These are phyloP conservation scores for Pichia insulana DNA, from an alignment of 805 yeast genomes.

Conservation along the genomic window DNA sequence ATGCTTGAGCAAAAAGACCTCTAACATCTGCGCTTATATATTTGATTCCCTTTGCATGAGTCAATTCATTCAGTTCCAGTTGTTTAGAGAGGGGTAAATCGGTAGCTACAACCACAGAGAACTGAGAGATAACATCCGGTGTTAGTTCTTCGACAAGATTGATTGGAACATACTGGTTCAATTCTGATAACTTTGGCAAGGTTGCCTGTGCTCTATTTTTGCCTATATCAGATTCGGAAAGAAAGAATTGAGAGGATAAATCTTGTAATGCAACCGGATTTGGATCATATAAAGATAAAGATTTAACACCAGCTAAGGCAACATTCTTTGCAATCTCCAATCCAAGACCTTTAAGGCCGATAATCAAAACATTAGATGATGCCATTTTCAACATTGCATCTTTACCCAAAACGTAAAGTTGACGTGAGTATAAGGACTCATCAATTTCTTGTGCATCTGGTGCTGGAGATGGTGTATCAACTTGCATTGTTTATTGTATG, in stretches of 20 bases:
- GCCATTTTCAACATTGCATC: slow-evolving; percentile 99
- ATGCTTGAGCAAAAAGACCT: slow-evolving; percentile 83
- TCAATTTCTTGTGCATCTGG: slow-evolving; percentile 44
- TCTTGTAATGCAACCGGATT: slow-evolving; percentile 56
- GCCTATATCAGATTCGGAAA: slow-evolving; percentile 66
- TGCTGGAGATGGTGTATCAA: slow-evolving; percentile 30
- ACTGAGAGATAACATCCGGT: slow-evolving; percentile 45
- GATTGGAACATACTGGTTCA: slow-evolving; percentile 87
- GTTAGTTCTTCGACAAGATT: slow-evolving; percentile 50
- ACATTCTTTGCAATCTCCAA: slow-evolving; percentile 94
- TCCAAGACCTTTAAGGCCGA: slow-evolving; percentile 90
- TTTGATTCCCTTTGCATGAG: slow-evolving; percentile 67
- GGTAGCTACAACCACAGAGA: slow-evolving; percentile 81
- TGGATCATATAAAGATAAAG: slow-evolving; percentile 80
- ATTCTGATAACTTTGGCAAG: slow-evolving; percentile 61
- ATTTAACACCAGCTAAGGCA: slow-evolving; percentile 94
- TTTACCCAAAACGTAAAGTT: slow-evolving; percentile 89
- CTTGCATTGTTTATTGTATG: slow-evolving; percentile 25
- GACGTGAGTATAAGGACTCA: slow-evolving; percentile 93
- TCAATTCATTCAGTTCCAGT: slow-evolving; percentile 60
- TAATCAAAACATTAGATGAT: slow-evolving; percentile 78
- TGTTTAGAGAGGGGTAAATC: slow-evolving; percentile 66
- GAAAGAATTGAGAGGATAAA: slow-evolving; percentile 83
- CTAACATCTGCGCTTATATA: slow-evolving; percentile 75
- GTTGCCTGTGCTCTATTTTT: slow-evolving; percentile 66